These are phyloP conservation scores for Malus orientalis DNA, from an alignment of 306 rosid species.

Conservation along the genomic window DNA sequence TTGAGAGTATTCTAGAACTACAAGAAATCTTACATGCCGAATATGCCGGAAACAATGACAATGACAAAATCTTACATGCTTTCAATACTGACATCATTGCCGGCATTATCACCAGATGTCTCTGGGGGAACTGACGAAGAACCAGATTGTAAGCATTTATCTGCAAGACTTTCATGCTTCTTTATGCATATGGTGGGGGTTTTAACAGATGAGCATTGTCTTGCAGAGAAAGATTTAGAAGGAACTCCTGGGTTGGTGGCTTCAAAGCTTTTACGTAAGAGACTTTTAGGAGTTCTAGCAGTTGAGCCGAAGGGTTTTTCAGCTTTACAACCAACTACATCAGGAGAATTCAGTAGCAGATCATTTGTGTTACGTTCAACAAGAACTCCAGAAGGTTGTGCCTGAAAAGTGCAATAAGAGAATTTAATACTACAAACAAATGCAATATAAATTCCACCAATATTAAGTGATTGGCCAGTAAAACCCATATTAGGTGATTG, in stretches of 20 bases:
- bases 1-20: neutral
- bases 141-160: slow-evolving; percentile 32
- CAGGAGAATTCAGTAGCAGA: slow-evolving; percentile 43
- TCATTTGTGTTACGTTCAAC: slow-evolving; percentile 57
- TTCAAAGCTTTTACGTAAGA: slow-evolving; percentile 27
- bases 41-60: neutral
- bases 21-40: neutral
- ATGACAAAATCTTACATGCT: slow-evolving; percentile 53
- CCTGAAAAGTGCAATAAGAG: slow-evolving; percentile 23
- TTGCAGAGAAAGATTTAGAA: slow-evolving; percentile 33
- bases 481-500: neutral
- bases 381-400: slow-evolving; percentile 49
- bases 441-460: neutral
- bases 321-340: slow-evolving; percentile 39
- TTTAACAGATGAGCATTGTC: slow-evolving; percentile 27
- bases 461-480: neutral
- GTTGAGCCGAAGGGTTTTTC: slow-evolving; percentile 26
- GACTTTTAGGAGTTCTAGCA: slow-evolving; percentile 35
- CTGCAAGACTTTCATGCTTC: slow-evolving; percentile 36
- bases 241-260: slow-evolving; percentile 25
- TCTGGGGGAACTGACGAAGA: slow-evolving; percentile 38
- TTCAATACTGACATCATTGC: slow-evolving; percentile 40
- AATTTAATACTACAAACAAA: neutral
- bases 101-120: slow-evolving; percentile 28
- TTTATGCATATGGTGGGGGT: slow-evolving; percentile 46